Conservation (phyloP, 352 stramenopile genomes). For the Pythium aristosporum region DNA sequence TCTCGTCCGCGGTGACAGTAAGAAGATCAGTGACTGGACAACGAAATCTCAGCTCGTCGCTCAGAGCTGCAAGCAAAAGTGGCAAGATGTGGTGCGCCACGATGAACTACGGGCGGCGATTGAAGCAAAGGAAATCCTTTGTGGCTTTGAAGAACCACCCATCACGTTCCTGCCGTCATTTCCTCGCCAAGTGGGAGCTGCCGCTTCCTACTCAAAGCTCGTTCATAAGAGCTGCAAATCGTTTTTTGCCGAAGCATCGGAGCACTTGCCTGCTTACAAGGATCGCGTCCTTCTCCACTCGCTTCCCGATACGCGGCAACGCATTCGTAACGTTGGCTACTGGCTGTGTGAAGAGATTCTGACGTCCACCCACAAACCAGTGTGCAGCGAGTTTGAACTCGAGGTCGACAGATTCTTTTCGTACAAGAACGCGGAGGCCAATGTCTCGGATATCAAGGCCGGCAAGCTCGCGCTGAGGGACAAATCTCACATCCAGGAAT, state of each 20-base stretch:
- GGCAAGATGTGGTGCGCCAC: conserved; percentile 70
- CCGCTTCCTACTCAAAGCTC: conserved; percentile 69
- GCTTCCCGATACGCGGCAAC: conserved; percentile 56
- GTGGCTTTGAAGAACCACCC: conserved; percentile 75
- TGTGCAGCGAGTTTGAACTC: conserved; percentile 71
- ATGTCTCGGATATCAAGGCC: conserved; percentile 38
- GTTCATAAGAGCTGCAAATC: conserved; percentile 55
- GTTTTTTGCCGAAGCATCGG: conserved; percentile 42
- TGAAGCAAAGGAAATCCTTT: conserved; percentile 84
- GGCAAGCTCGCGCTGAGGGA: conserved; percentile 56
- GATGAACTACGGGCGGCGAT: conserved; percentile 71
- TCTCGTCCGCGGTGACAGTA: conserved; percentile 31
- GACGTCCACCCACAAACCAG: conserved; percentile 70
- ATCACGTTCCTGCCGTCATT: conserved; percentile 79
- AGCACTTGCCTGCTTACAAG: conserved; percentile 52
- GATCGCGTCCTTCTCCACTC: conserved; percentile 74
- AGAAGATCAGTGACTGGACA: conserved; percentile 68
- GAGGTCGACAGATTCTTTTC: conserved; percentile 76
- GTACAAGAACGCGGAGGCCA: conserved; percentile 62
- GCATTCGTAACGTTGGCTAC: conserved; percentile 55
- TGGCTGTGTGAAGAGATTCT: conserved; percentile 67
- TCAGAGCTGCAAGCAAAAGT: conserved; percentile 61
- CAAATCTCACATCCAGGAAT: conserved; percentile 63
- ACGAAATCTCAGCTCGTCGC: conserved; percentile 59
- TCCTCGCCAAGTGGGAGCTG: conserved; percentile 54